Base-by-base conservation (phyloP, 176 grass and related monocot genomes). In the Puccinellia tenuiflora region DNA sequence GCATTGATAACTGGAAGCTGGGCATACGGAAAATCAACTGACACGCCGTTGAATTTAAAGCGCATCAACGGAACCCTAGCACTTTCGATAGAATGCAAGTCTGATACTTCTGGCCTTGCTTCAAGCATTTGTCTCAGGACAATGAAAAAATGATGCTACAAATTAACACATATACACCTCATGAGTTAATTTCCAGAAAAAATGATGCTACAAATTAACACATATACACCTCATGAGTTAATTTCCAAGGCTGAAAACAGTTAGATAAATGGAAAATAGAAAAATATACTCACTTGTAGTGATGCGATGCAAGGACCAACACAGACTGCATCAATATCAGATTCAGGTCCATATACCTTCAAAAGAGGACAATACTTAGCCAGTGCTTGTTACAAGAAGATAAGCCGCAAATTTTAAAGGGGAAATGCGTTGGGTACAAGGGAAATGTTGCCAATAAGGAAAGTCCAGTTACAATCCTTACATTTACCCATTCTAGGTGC, bases 1-100 rank as follows among this genome's bases (percentile, higher is more conserved):
- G 87, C 89, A 89, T 90, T 88, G 24, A 89, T 85, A 68, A 86
- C 84, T 69, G 83, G 89, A 37, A 94, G 71, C 40, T 84, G 86
- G 24, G 82, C 84, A 79, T 94, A 94, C 45, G 84, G 89, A 79
- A 94, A 87, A 81, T 94, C 92, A 71, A 94, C 72, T 74, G 76
- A 91, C 57, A 91, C 86, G 21, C 92, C 86, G 24, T 91, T 94
- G 73, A 94, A 87, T 86, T 94, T 91, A 76, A 94, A 94, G 82
- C 86, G 86, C 86, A 94, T 94, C 84, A 94, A 91, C 18, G 92
- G 92, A 85, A 94, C 92, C 83, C 88, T 94, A 64, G 92, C 92
- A 76, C 73, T 84, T 86, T 91, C 79, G 78, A 94, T 88, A 56
- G 84, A 89, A 63, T 85, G 86, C 63, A 89, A 59, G 52, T 91